These are phyloP conservation scores for Gautieria morchelliformis DNA, from an alignment of 768 basidiomycete genomes.

Conservation along the genomic window DNA sequence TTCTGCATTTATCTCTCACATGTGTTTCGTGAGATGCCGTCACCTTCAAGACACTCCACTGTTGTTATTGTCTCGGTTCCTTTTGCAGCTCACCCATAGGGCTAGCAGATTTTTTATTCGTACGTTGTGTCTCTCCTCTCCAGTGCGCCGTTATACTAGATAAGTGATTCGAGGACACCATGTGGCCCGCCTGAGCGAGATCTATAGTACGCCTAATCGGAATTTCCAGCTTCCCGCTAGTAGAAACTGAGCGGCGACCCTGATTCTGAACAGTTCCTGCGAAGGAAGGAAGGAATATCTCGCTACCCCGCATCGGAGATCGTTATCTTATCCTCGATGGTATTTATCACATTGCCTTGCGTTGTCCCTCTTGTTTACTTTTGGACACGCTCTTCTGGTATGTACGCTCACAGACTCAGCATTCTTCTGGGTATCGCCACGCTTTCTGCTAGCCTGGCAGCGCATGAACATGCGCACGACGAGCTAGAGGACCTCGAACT, in stretches of 20 bases:
- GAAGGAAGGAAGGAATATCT: background rate
- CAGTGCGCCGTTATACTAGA: too few relatives aligned
- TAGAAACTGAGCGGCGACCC: too few relatives aligned
- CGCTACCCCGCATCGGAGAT: background rate
- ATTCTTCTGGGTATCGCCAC: slow-evolving; percentile 19
- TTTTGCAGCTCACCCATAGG: background rate
- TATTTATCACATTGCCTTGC: background rate
- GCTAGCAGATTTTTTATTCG: too few relatives aligned
- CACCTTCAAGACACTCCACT: background rate
- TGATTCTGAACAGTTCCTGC: background rate
- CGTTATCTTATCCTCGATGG: background rate
- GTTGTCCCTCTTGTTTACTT: background rate
- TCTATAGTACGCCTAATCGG: too few relatives aligned
- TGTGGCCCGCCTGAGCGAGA: too few relatives aligned
- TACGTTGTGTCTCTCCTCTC: too few relatives aligned
- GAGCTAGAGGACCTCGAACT: slow-evolving; percentile 13
- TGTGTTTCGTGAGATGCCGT: background rate
- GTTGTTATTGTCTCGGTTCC: background rate
- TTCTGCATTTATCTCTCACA: too few relatives aligned
- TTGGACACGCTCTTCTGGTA: background rate
- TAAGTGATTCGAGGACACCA: too few relatives aligned
- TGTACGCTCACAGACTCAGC: too few relatives aligned
- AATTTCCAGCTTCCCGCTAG: too few relatives aligned
- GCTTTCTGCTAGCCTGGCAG: slow-evolving; percentile 9
- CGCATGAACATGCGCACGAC: background rate